phyloP scores from a whole-genome alignment of 352 stramenopile genomes.

The Aphanomyces invadans region DNA sequence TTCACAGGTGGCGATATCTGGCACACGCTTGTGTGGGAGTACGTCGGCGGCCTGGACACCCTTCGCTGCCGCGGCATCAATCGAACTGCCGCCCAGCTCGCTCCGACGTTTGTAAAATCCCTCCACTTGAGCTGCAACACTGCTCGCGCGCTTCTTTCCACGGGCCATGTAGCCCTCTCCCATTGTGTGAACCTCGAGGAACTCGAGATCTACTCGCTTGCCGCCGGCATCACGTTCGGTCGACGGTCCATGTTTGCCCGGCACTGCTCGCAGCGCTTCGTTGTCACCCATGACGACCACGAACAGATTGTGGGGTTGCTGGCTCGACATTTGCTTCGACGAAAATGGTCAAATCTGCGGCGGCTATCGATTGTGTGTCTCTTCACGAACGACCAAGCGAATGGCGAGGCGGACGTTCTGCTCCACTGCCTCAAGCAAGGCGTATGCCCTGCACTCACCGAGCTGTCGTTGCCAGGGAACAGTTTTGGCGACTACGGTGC shows the following conservation, averaged over 20 bases:
- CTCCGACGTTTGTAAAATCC: constrained; percentile 57
- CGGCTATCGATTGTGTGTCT: constrained; percentile 67
- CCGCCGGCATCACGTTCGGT: constrained; percentile 71
- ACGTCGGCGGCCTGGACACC: constrained; percentile 66
- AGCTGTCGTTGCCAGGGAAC: constrained; percentile 76
- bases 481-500: constrained; percentile 80
- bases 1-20: constrained; percentile 49
- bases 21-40: constrained; percentile 67
- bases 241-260: constrained; percentile 78
- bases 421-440: constrained; percentile 72
- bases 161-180: constrained; percentile 41
- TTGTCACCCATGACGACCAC: constrained; percentile 81
- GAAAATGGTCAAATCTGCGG: constrained; percentile 45
- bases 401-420: constrained; percentile 74
- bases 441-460: constrained; percentile 64
- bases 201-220: constrained; percentile 72
- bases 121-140: constrained; percentile 77
- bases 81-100: constrained; percentile 36
- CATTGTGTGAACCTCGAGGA: constrained; percentile 57
- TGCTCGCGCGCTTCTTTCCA: constrained; percentile 50
- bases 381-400: constrained; percentile 81
- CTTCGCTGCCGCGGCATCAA: constrained; percentile 57
- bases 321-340: constrained; percentile 52
- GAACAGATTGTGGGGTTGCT: constrained; percentile 75
- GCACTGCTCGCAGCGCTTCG: constrained; percentile 78